Percentiles rank a stretch among this genome's conserved stretches.
These are phyloP conservation scores for Dioszegia aurantiaca DNA, from an alignment of 768 basidiomycete genomes.

Conservation along the genomic window DNA sequence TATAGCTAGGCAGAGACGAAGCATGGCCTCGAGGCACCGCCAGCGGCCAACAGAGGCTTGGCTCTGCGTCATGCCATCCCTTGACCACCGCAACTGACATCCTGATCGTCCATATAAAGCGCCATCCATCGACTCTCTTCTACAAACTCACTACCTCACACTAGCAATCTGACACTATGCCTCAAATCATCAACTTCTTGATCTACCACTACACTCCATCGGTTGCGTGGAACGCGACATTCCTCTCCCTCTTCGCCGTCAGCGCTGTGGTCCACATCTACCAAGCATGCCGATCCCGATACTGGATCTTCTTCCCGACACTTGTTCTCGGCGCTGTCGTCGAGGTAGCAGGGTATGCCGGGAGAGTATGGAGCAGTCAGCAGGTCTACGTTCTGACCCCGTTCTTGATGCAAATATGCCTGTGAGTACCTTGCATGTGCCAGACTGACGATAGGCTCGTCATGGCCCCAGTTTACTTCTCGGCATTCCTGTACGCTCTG, in stretches of 20 bases:
- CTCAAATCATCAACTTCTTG: constrained; percentile 1
- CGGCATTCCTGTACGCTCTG: constrained; percentile 42
- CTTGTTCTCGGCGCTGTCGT: constrained; percentile 40
- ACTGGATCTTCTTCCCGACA: constrained; percentile 50
- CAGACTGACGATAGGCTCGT: constrained; percentile 18
- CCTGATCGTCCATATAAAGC: too few species aligned
- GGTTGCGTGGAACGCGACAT: constrained; percentile 35
- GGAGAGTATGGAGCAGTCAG: constrained; percentile 38
- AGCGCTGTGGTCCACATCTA: constrained; percentile 19
- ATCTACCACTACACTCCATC: constrained; percentile 44
- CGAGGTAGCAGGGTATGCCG: constrained; percentile 48
- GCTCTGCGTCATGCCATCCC: too few species aligned
- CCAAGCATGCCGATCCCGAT: constrained; percentile 36
- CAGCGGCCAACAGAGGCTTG: too few species aligned
- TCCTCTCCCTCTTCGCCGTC: constrained; percentile 45
- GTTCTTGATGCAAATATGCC: constrained; percentile 46
- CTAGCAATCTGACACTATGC: neutral
- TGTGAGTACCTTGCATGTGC: constrained; percentile 22
- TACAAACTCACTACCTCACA: too few species aligned
- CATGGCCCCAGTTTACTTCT: constrained; percentile 51
- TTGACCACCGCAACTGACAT: too few species aligned
- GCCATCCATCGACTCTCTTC: too few species aligned
- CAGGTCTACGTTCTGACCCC: constrained; percentile 39
- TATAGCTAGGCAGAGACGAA: too few species aligned
- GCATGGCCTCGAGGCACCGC: too few species aligned